Base-by-base conservation (phyloP, 2,329 filamentous ascomycete genomes). In the Colletotrichum navitas region DNA sequence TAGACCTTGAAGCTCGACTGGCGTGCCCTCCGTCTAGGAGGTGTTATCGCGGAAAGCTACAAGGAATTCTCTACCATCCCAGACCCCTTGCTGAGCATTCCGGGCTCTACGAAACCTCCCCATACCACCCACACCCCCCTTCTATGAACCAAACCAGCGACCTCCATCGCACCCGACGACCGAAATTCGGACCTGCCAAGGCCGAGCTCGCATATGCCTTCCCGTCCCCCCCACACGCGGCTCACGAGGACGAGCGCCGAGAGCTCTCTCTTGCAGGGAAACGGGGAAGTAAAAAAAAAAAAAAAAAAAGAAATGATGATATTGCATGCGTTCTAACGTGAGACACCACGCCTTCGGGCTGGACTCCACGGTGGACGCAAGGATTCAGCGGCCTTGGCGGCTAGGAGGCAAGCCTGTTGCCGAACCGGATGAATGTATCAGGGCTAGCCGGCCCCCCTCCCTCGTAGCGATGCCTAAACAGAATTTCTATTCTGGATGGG, bases 171-270 rank as follows among this genome's bases (percentile, higher is more conserved):
- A 29, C 21, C 16, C 51, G 8, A n/a, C 52, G 43, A 63, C 68
- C 68, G 64, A 63, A 68, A 43, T 68, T 71, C 64, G 66, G 64
- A 36, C 68, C 36, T 59, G 68, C 68, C 68, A 71, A 71, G 68
- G 21, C 61, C 60, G 60, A 63, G 24, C 29, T 26, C 45, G 34
- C 47, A 24, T 47, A 24, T 63, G 45, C 45, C 58, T n/a, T 21
- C 18, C 59, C 47, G 3, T 11, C 18, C 34, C 21, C 47, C 60
- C 41, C 41, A 43, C 41, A 63, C 47, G 32, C 60, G 47, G 45
- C 45, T 52, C 16, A 36, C 24, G n/a, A 47, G 45, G n/a, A 39
- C 60, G 60, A 49, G 58, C 58, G 58, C 58, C 43, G 43, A 61
- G 32, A n/a, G 21, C 29, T 18, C 11, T 21, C 18, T n/a, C 21